These are phyloP conservation scores for Wakefieldia striispora DNA, from an alignment of 768 basidiomycete species.

Conservation along the genomic window DNA sequence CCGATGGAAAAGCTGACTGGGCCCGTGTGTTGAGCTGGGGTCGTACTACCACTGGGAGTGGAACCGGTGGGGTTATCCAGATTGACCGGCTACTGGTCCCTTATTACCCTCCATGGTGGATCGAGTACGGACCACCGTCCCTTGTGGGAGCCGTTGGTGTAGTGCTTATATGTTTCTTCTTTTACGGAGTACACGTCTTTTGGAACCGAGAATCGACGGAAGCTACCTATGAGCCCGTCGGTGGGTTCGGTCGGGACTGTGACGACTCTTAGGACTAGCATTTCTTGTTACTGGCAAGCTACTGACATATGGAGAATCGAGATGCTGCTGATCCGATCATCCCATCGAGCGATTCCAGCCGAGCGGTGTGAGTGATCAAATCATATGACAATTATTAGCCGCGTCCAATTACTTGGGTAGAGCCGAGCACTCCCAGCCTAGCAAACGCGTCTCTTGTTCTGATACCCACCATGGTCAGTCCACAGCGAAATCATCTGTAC, in stretches of 20 bases:
- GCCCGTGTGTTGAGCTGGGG: slow-evolving; percentile 71
- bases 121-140: slow-evolving; percentile 69
- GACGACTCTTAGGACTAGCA: slow-evolving; percentile 29
- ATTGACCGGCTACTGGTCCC: slow-evolving; percentile 84
- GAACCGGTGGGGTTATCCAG: slow-evolving; percentile 84
- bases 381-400: slow-evolving; percentile 30
- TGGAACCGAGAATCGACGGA: slow-evolving; percentile 78
- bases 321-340: slow-evolving; percentile 1
- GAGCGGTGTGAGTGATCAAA: slow-evolving; percentile 16
- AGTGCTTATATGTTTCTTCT: slow-evolving; percentile 61
- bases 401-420: no score
- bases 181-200: slow-evolving; percentile 65
- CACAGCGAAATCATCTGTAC: background rate
- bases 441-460: slow-evolving; percentile 2
- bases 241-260: slow-evolving; percentile 68
- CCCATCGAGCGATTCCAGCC: background rate
- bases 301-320: slow-evolving; percentile 3
- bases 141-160: slow-evolving; percentile 59
- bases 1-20: slow-evolving; percentile 60
- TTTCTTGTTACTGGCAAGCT: slow-evolving; percentile 13
- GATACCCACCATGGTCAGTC: slow-evolving; percentile 27
- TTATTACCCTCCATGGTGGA: slow-evolving; percentile 85
- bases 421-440: background rate
- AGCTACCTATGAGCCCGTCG: slow-evolving; percentile 87
- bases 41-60: slow-evolving; percentile 66